Percentiles rank a stretch among this genome's conserved stretches.
phyloP scores from a whole-genome alignment of 345 rosid species.

The Populus deltoides region DNA sequence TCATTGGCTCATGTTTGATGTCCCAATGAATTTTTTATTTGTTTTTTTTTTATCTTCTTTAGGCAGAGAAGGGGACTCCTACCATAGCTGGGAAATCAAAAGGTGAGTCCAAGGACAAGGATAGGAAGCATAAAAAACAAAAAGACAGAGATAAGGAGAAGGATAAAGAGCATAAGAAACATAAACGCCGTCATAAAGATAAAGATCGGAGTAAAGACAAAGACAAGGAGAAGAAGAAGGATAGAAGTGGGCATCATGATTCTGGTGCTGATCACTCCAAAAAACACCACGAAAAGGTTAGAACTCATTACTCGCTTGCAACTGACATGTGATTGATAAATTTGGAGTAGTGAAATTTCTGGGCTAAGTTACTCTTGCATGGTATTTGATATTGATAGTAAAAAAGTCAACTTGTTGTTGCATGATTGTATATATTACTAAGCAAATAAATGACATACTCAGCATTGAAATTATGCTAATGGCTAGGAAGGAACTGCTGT shows the following conservation, averaged over 20 bases:
- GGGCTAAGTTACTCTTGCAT: not conserved
- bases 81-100: slow-evolving; percentile 69
- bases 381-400: not conserved
- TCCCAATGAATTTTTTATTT: not conserved
- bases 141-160: slow-evolving; percentile 82
- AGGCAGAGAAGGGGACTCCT: slow-evolving; percentile 81
- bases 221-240: slow-evolving; percentile 80
- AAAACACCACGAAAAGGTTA: slow-evolving; percentile 87
- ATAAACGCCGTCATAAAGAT: slow-evolving; percentile 72
- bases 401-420: not conserved
- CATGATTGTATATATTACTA: not conserved
- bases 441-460: not conserved
- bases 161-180: slow-evolving; percentile 91
- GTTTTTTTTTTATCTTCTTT: not conserved
- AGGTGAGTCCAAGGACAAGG: slow-evolving; percentile 72
- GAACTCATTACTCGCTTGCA: slow-evolving; percentile 3
- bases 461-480: not conserved
- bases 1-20: not conserved
- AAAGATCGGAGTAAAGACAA: slow-evolving; percentile 77
- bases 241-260: slow-evolving; percentile 73
- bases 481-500: not conserved
- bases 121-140: slow-evolving; percentile 87
- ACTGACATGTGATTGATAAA: not conserved
- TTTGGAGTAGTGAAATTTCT: not conserved
- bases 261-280: slow-evolving; percentile 73